Percentiles rank a stretch among this genome's conserved stretches.
phyloP scores from a whole-genome alignment of 1,284 basidiomycete genomes.

The Marasmius tenuissimus region DNA sequence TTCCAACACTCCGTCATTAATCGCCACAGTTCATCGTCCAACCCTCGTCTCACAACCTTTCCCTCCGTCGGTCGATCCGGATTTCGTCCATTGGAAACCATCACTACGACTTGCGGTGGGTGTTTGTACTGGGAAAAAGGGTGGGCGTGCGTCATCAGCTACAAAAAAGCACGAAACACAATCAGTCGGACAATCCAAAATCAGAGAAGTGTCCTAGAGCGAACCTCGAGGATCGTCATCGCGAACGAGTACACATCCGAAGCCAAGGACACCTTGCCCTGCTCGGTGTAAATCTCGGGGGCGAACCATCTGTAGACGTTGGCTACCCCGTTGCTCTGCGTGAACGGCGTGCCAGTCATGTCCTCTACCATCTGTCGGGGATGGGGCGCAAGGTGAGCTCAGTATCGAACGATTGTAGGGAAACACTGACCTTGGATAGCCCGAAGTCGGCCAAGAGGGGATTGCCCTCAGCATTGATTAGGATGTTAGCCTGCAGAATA shows the following conservation, averaged over 20 bases:
- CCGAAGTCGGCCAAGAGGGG: conserved; percentile 1
- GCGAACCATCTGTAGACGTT: conserved; percentile 46
- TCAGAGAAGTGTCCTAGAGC: background rate
- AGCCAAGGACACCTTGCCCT: conserved; percentile 43
- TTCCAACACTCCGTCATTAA: conserved; percentile 11
- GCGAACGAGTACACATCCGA: conserved; percentile 47
- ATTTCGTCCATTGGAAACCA: conserved; percentile 3
- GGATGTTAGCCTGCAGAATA: background rate
- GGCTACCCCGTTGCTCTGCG: conserved; percentile 39
- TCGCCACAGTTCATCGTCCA: conserved; percentile 10
- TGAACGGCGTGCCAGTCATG: conserved; percentile 50
- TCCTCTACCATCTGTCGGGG: conserved; percentile 49
- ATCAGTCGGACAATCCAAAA: background rate
- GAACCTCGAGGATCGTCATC: conserved; percentile 45
- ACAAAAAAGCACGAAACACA: background rate
- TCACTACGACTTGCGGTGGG: conserved; percentile 13
- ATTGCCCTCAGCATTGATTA: background rate
- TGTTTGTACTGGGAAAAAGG: conserved; percentile 15
- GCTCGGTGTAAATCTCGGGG: conserved; percentile 50
- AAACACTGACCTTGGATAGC: background rate
- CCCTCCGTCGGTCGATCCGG: conserved; percentile 6
- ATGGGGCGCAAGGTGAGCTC: background rate
- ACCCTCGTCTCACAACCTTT: conserved; percentile 5
- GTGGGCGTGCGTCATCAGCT: conserved; percentile 15
- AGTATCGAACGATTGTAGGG: background rate